phyloP scores from a whole-genome alignment of 805 yeast species.

The Kuraishia floccosa region DNA sequence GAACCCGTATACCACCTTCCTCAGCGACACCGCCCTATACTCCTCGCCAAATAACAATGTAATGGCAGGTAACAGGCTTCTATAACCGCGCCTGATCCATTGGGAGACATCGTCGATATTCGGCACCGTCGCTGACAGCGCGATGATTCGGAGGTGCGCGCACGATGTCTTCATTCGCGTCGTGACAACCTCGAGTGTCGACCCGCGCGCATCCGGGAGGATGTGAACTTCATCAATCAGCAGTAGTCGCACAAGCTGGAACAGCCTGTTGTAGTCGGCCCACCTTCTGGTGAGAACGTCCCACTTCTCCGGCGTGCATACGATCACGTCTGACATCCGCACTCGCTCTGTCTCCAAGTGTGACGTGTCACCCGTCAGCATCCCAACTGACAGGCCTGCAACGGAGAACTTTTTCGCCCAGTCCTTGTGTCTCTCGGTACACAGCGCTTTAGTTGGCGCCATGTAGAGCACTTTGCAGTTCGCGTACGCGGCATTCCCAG shows the following conservation, averaged over 20 bases:
- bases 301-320: conserved; percentile 57
- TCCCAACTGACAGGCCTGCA: conserved; percentile 30
- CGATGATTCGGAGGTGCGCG: conserved; percentile 25
- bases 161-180: conserved; percentile 34
- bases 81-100: conserved; percentile 21
- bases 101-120: conserved; percentile 34
- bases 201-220: conserved; percentile 32
- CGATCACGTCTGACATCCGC: conserved; percentile 36
- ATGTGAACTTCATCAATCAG: conserved; percentile 37
- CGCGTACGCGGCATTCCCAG: conserved; percentile 6
- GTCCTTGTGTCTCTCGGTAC: conserved; percentile 33
- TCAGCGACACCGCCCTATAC: conserved; percentile 31
- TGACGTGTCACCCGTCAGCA: conserved; percentile 45
- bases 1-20: conserved; percentile 31
- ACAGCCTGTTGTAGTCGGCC: conserved; percentile 26
- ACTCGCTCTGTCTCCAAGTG: conserved; percentile 30
- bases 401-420: conserved; percentile 31
- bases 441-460: conserved; percentile 52
- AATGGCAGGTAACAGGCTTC: conserved; percentile 14
- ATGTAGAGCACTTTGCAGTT: conserved; percentile 31
- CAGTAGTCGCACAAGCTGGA: conserved; percentile 31
- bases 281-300: conserved; percentile 42
- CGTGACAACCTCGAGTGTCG: conserved; percentile 33
- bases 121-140: conserved; percentile 43
- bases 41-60: conserved; percentile 32